Conservation (phyloP, 768 basidiomycete genomes). For the Panellus pusillus region DNA sequence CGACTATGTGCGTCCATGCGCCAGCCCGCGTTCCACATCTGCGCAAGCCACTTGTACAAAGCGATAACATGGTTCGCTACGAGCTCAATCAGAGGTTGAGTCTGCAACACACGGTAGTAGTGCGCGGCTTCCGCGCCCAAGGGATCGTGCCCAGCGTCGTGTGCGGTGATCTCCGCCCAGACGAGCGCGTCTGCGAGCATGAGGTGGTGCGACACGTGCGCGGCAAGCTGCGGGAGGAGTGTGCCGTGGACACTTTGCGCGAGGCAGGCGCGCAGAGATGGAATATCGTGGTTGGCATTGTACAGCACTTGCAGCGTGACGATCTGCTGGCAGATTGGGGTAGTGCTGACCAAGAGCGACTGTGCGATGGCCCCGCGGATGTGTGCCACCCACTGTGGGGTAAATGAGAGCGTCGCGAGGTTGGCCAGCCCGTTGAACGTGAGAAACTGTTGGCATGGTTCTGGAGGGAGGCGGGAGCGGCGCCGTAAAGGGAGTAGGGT, state of each 20-base stretch:
- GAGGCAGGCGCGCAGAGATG: too few species aligned
- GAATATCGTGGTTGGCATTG: too few species aligned
- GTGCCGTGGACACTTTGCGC: neutral
- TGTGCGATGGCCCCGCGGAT: too few species aligned
- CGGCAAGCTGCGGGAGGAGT: neutral
- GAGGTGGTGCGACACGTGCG: neutral
- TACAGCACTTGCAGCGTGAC: too few species aligned
- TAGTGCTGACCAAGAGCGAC: too few species aligned
- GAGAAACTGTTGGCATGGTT: too few species aligned
- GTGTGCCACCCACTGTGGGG: too few species aligned
- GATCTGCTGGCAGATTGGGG: too few species aligned
- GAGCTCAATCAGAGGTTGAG: neutral
- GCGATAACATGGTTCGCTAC: neutral
- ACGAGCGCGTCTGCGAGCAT: constrained; percentile 12
- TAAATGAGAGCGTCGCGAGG: too few species aligned
- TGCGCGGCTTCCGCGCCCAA: neutral
- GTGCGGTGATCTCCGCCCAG: constrained; percentile 10
- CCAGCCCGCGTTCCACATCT: constrained; percentile 6
- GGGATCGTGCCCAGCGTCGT: neutral
- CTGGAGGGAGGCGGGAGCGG: too few species aligned
- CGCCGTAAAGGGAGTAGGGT: too few species aligned
- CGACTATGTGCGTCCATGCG: neutral
- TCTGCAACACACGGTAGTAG: constrained; percentile 4
- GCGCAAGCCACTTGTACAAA: neutral
- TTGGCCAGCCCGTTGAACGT: too few species aligned